A percentile compares a stretch with the other conserved stretches of the same genome.
Conservation (phyloP, 805 yeast genomes). For the Metschnikowia kunwiensis region DNA sequence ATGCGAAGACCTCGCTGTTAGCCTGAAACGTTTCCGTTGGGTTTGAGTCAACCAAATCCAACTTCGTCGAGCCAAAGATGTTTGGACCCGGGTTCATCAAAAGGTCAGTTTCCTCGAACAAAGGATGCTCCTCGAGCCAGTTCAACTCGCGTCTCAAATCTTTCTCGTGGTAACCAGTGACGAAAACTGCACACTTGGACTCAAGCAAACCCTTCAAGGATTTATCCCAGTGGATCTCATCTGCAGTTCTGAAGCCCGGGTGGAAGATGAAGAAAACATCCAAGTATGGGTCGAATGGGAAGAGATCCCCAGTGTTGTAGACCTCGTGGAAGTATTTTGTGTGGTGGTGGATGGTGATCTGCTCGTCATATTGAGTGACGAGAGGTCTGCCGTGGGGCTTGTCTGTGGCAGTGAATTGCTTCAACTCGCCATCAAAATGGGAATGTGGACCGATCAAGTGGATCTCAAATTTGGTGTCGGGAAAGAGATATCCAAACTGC, state of each 20-base stretch:
- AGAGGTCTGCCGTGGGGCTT: conserved; percentile 58
- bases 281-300: conserved; percentile 96
- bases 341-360: conserved; percentile 73
- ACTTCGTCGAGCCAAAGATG: conserved; percentile 79
- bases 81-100: conserved; percentile 73
- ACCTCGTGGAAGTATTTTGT: conserved; percentile 88
- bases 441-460: conserved; percentile 96
- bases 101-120: conserved; percentile 69
- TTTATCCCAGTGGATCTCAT: conserved; percentile 78
- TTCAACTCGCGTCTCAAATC: conserved; percentile 69
- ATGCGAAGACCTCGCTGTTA: conserved; percentile 84
- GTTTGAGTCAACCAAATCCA: conserved; percentile 89
- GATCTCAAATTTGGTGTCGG: conserved; percentile 75
- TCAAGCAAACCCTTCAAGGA: conserved; percentile 84
- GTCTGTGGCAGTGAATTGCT: conserved; percentile 54
- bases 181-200: conserved; percentile 87
- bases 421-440: conserved; percentile 65
- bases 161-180: conserved; percentile 81
- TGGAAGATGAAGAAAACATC: conserved; percentile 93
- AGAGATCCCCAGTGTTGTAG: conserved; percentile 89
- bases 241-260: conserved; percentile 88
- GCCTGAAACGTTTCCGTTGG: conserved; percentile 94
- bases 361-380: conserved; percentile 68
- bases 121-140: conserved; percentile 64
- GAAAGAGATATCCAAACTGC: conserved; percentile 82